These are phyloP conservation scores for Spergularia azorica DNA, from an alignment of 179 eudicot genomes.

Conservation along the genomic window DNA sequence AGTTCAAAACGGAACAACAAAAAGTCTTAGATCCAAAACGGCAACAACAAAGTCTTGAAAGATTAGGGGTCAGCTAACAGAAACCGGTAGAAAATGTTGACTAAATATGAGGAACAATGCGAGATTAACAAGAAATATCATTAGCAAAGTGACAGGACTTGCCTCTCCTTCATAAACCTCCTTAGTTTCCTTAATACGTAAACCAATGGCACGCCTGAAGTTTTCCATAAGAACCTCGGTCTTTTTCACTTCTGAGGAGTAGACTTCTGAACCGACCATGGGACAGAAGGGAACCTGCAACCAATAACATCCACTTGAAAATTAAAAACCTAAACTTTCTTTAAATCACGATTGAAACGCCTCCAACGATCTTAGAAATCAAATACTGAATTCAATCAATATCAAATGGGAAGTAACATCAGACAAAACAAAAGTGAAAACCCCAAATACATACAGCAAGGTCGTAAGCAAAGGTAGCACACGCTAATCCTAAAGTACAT, in stretches of 20 bases:
- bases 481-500: neutral
- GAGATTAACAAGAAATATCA: neutral
- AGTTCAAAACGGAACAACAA: too few species aligned
- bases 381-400: neutral
- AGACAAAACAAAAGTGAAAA: neutral
- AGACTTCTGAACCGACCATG: conserved; percentile 98
- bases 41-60: neutral
- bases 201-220: conserved; percentile 91
- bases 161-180: conserved; percentile 98
- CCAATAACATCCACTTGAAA: neutral
- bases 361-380: neutral
- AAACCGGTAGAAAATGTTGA: neutral
- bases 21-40: too few species aligned
- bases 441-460: neutral
- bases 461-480: neutral
- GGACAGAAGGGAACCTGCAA: conserved; percentile 95
- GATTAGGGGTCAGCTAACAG: too few species aligned
- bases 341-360: neutral
- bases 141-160: conserved; percentile 29
- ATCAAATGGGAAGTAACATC: neutral
- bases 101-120: neutral
- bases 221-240: conserved; percentile 97
- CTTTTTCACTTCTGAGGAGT: conserved; percentile 96
- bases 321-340: neutral
- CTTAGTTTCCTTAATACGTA: conserved; percentile 95